Evolutionary conservation across 1,284 basidiomycete genomes (phyloP).

Genomic region (Malassezia restricta): DNA sequence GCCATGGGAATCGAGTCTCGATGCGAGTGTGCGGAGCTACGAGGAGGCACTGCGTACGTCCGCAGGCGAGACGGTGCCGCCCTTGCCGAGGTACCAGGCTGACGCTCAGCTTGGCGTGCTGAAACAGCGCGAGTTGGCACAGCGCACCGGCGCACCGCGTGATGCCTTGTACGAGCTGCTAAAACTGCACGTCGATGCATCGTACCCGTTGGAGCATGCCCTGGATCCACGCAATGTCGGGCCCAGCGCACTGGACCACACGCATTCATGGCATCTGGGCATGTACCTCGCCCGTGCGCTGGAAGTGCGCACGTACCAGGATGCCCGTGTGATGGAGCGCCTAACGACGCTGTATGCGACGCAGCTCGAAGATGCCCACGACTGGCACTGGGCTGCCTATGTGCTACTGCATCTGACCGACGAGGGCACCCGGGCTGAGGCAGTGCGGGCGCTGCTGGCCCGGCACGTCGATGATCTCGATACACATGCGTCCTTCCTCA

Average conservation of each 20-base stretch:
- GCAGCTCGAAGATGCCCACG: slow-evolving; percentile 68
- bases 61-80: slow-evolving; percentile 31
- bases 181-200: slow-evolving; percentile 56
- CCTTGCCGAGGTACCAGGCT: slow-evolving; percentile 42
- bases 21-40: slow-evolving; percentile 61
- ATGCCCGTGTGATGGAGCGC: slow-evolving; percentile 57
- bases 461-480: slow-evolving; percentile 61
- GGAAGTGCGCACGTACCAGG: slow-evolving; percentile 68
- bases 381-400: slow-evolving; percentile 76
- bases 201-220: slow-evolving; percentile 50
- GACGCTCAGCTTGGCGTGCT: slow-evolving; percentile 26
- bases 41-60: slow-evolving; percentile 40
- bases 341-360: slow-evolving; percentile 72
- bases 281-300: slow-evolving; percentile 72
- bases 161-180: slow-evolving; percentile 78
- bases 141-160: slow-evolving; percentile 20
- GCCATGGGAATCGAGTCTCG: slow-evolving; percentile 60
- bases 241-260: slow-evolving; percentile 63
- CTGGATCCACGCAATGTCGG: slow-evolving; percentile 61
- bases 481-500: slow-evolving; percentile 59
- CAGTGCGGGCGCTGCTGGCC: slow-evolving; percentile 66
- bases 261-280: slow-evolving; percentile 86
- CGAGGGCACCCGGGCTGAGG: slow-evolving; percentile 56
- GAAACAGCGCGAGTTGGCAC: slow-evolving; percentile 22
- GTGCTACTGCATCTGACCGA: slow-evolving; percentile 79